A percentile compares a stretch with the other conserved stretches of the same genome.
Evolutionary conservation across 257 asterid genomes (phyloP).

Genomic region (Nicotiana sylvestris): DNA sequence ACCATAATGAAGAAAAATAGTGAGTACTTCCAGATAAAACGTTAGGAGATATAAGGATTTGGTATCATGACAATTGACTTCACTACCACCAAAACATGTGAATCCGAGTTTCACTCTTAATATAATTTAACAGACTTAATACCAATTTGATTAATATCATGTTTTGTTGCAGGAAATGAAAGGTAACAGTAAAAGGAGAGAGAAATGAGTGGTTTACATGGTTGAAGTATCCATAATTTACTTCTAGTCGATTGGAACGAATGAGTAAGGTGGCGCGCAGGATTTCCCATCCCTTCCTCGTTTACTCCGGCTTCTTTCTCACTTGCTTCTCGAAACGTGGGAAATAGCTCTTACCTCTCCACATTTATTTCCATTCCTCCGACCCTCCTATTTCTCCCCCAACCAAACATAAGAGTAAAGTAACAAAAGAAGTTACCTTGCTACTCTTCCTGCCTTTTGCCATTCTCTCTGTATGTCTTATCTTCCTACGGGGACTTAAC

Average conservation of each 20-base stretch:
- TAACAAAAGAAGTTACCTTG: background rate
- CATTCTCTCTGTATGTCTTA: background rate
- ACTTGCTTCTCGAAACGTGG: background rate
- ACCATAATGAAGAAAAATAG: conserved; percentile 14
- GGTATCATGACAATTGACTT: background rate
- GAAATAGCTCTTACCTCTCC: background rate
- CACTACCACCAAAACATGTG: background rate
- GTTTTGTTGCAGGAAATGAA: background rate
- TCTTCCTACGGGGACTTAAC: background rate
- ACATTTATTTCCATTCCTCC: background rate
- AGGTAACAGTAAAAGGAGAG: background rate
- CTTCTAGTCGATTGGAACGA: background rate
- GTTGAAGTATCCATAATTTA: background rate
- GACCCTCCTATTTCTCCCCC: background rate
- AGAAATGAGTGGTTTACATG: background rate
- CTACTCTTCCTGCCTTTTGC: background rate
- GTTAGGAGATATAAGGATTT: background rate
- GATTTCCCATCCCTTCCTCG: background rate
- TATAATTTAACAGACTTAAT: background rate
- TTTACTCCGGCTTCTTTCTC: background rate
- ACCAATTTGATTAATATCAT: background rate
- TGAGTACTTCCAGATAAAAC: background rate
- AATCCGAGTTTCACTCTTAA: background rate
- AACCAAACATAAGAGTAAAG: background rate
- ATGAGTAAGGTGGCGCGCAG: background rate